Evolutionary conservation across 192 early-diverging fungal species (phyloP).

Genomic region (Coemansia sp.): DNA sequence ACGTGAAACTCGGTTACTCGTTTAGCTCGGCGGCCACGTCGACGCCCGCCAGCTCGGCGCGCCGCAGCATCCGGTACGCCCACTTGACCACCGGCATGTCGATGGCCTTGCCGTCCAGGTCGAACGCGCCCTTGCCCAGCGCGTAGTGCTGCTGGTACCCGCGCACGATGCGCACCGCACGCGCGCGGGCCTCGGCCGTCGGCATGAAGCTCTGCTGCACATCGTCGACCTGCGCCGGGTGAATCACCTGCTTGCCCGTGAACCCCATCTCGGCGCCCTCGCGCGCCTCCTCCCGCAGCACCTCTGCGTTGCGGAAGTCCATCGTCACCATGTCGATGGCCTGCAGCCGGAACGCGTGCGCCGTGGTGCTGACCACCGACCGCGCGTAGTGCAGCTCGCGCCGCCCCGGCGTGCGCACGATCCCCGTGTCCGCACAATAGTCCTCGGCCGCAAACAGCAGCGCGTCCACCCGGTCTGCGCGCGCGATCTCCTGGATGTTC

Average conservation of each 20-base stretch:
- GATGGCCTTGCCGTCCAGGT: slow-evolving; percentile 88
- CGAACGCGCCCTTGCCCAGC: slow-evolving; percentile 85
- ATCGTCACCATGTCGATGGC: slow-evolving; percentile 94
- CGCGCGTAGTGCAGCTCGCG: slow-evolving; percentile 78
- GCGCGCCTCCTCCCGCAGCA: slow-evolving; percentile 72
- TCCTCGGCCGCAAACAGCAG: slow-evolving; percentile 94
- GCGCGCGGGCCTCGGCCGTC: slow-evolving; percentile 57
- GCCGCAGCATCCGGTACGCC: slow-evolving; percentile 70
- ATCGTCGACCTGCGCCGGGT: slow-evolving; percentile 79
- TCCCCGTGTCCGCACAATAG: slow-evolving; percentile 84
- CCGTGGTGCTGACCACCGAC: slow-evolving; percentile 72
- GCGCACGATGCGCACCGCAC: slow-evolving; percentile 67
- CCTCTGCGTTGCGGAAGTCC: slow-evolving; percentile 69
- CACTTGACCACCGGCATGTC: slow-evolving; percentile 89
- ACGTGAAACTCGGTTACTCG: neutral
- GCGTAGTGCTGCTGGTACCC: slow-evolving; percentile 61
- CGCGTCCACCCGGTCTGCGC: slow-evolving; percentile 70
- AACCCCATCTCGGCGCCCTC: slow-evolving; percentile 92
- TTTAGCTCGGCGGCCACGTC: slow-evolving; percentile 1
- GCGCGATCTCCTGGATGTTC: slow-evolving; percentile 82
- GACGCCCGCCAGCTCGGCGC: slow-evolving; percentile 57
- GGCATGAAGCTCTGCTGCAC: slow-evolving; percentile 81
- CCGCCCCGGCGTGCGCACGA: slow-evolving; percentile 68
- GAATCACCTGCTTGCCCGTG: slow-evolving; percentile 94
- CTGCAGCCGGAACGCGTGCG: slow-evolving; percentile 78